Evolutionary conservation across 73 alveolate species (phyloP).

Genomic region (Paramecium octaurelia): DNA sequence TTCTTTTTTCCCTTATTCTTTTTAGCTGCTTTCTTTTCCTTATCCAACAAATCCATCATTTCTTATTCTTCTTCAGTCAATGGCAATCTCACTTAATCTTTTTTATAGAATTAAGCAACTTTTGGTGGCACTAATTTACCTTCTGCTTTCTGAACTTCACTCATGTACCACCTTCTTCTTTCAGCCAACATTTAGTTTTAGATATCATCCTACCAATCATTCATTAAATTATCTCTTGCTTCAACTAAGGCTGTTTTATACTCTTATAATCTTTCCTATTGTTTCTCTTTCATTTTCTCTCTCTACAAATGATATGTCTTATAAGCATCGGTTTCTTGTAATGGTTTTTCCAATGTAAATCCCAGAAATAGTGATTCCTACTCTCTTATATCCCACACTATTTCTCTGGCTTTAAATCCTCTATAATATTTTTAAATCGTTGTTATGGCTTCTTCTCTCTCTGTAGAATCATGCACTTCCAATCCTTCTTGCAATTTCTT

Average conservation of each 20-base stretch:
- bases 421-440: conserved; percentile 69
- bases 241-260: conserved; percentile 65
- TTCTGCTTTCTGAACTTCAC: conserved; percentile 52
- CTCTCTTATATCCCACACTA: conserved; percentile 73
- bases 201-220: conserved; percentile 56
- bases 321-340: conserved; percentile 56
- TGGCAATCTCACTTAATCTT: conserved; percentile 59
- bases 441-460: conserved; percentile 71
- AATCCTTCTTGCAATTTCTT: conserved; percentile 69
- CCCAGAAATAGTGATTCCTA: conserved; percentile 84
- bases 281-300: conserved; percentile 71
- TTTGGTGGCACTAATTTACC: conserved; percentile 52
- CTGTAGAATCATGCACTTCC: conserved; percentile 70
- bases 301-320: conserved; percentile 62
- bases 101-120: conserved; percentile 51
- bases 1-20: conserved; percentile 52
- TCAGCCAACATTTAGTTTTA: conserved; percentile 47
- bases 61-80: conserved; percentile 67
- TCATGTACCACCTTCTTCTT: conserved; percentile 54
- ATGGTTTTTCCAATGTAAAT: conserved; percentile 72
- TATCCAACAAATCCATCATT: conserved; percentile 71
- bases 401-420: conserved; percentile 87
- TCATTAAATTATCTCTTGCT: conserved; percentile 10
- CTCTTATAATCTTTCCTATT: conserved; percentile 76
- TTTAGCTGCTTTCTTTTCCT: conserved; percentile 62